Evolutionary conservation across 2,329 filamentous ascomycete genomes (phyloP), one percentile per base, ranked within the genome.

Genomic region (Alternaria metachromatica): DNA sequence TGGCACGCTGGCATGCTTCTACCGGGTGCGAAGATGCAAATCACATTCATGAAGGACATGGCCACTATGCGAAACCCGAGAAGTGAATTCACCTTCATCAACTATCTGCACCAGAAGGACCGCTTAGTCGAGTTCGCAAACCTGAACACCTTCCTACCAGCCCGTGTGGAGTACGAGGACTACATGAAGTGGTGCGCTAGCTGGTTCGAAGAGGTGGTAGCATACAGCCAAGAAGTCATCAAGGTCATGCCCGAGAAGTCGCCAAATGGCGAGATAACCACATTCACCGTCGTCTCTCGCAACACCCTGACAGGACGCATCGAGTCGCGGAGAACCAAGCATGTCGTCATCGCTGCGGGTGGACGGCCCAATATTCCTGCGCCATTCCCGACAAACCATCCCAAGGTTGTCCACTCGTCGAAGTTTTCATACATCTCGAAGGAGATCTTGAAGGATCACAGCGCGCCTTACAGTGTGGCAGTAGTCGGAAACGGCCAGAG

Each of bases 1-100:
- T 98, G 95, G 95, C 95, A 98, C 80, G 90, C 93, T 0, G 95
- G 95, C 63, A 98, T 98, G 95, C 88, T 97, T 63, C 87, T 98
- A 4, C 93, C 94, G 0, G 94, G 94, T 6, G 92, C 94, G 56
- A 94, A 92, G 82, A 98, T 98, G 95, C 95, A 98, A 79, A 98
- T 98, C 72, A 96, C 93, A 10, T 98, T 97, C 83, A 87, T 98
- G 83, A 98, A 98, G 83, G 95, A 98, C 78, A 88, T 98, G 80
- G 95, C 95, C 4, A 96, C 93, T 4, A 85, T 97, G 70, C 88
- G 95, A 62, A 90, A 98, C 78, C 95, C 95, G 8, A 88, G 91
- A 67, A 97, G 92, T 69, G 87, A 94, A 74, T 98, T 98, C 81
- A 98, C 95, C 13, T 98, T 97, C 82, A 84, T 97, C 76, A 97